Percentiles rank a stretch among this genome's conserved stretches.
Evolutionary conservation across 805 yeast genomes (phyloP).

Genomic region (Wickerhamiella parazyma): DNA sequence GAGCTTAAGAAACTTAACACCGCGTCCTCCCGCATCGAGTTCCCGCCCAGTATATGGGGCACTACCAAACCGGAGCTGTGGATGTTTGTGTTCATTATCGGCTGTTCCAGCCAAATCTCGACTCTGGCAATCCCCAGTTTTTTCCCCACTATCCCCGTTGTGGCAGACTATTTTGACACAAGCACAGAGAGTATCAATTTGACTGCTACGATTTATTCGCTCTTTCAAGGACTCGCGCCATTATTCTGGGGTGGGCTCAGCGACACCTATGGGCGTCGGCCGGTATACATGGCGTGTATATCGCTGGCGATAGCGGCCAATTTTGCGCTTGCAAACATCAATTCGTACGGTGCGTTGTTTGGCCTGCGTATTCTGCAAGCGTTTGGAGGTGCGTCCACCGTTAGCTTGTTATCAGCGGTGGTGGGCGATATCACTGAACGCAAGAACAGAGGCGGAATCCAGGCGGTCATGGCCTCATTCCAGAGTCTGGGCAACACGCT

Average conservation of each 20-base stretch:
- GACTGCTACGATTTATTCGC: conserved; percentile 61
- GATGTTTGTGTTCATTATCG: conserved; percentile 7
- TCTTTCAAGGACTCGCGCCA: conserved; percentile 69
- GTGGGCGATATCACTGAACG: conserved; percentile 61
- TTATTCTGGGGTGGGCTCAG: conserved; percentile 53
- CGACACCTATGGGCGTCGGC: conserved; percentile 62
- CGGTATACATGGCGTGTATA: conserved; percentile 43
- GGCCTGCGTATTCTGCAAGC: conserved; percentile 66
- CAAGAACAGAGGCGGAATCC: conserved; percentile 53
- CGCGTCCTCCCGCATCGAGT: background rate
- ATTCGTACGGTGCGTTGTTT: conserved; percentile 46
- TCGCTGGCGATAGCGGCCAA: conserved; percentile 45
- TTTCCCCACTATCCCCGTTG: conserved; percentile 56
- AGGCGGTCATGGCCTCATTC: conserved; percentile 52
- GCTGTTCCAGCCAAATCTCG: conserved; percentile 31
- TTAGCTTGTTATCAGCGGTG: conserved; percentile 55
- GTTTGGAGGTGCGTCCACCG: conserved; percentile 59
- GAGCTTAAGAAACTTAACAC: background rate
- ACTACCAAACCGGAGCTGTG: background rate
- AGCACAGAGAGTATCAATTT: conserved; percentile 47
- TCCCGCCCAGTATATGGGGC: conserved; percentile 6
- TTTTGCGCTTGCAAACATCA: conserved; percentile 48
- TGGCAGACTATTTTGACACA: conserved; percentile 42
- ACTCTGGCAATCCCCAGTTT: conserved; percentile 65
- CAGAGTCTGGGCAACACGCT: conserved; percentile 62